phyloP scores from a whole-genome alignment of 495 filamentous ascomycete species.

The Astrocystis sublimbata region DNA sequence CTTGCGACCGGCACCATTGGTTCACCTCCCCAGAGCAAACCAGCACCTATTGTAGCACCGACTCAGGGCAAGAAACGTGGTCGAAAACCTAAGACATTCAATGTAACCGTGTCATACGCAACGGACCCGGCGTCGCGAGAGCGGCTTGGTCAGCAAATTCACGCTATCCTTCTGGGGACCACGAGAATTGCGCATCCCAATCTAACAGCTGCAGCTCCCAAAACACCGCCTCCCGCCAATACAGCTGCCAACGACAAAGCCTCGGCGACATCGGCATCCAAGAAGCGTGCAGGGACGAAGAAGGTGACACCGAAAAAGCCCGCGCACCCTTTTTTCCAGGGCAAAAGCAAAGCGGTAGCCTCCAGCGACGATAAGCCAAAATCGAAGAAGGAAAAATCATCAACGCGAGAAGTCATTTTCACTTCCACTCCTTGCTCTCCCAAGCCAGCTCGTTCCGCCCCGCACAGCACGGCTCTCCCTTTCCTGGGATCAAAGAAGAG shows the following conservation, averaged over 20 bases:
- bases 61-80: slow-evolving; percentile 18
- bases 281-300: slow-evolving; percentile 19
- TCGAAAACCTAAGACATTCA: slow-evolving; percentile 21
- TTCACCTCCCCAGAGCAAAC: slow-evolving; percentile 48
- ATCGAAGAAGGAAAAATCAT: slow-evolving; percentile 11
- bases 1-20: slow-evolving; percentile 56
- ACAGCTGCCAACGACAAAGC: slow-evolving; percentile 2
- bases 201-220: neutral
- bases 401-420: slow-evolving; percentile 33
- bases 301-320: slow-evolving; percentile 52
- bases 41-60: neutral
- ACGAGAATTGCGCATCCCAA: slow-evolving; percentile 13
- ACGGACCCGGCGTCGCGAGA: slow-evolving; percentile 32
- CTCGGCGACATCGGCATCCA: neutral
- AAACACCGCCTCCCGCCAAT: slow-evolving; percentile 19
- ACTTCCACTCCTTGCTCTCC: slow-evolving; percentile 39
- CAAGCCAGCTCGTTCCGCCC: slow-evolving; percentile 23
- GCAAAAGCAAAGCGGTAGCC: slow-evolving; percentile 34
- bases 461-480: slow-evolving; percentile 28
- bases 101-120: slow-evolving; percentile 41
- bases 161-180: slow-evolving; percentile 31
- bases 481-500: slow-evolving; percentile 34
- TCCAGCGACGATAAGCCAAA: slow-evolving; percentile 24
- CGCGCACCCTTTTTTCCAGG: slow-evolving; percentile 81
- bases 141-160: slow-evolving; percentile 37